phyloP scores from a whole-genome alignment of 2,329 filamentous ascomycete species.

The Penicillium sp. region DNA sequence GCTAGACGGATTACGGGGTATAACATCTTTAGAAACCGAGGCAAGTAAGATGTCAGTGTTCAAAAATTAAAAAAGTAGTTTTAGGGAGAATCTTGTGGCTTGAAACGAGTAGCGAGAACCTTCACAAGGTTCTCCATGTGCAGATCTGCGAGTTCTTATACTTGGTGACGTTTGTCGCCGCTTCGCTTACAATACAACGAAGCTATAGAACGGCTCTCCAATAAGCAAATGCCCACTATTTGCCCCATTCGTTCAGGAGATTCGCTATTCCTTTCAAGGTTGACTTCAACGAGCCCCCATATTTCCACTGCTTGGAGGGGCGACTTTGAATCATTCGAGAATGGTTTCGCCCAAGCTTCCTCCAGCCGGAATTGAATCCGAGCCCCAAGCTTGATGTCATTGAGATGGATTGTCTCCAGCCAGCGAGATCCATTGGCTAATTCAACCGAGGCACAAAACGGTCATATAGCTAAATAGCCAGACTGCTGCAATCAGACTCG shows the following conservation, averaged over 20 bases:
- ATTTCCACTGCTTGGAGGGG: background rate
- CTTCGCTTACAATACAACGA: background rate
- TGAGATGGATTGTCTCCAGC: no score
- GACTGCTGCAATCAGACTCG: background rate
- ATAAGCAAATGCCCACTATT: background rate
- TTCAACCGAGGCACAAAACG: background rate
- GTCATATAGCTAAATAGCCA: background rate
- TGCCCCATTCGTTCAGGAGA: background rate
- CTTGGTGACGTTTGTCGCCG: constrained; percentile 7
- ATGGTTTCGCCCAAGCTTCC: background rate
- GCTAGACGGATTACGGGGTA: constrained; percentile 14
- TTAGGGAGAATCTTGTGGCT: background rate
- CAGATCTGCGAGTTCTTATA: background rate
- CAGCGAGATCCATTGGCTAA: no score
- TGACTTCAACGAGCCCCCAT: background rate
- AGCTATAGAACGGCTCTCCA: background rate
- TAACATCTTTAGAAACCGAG: constrained; percentile 10
- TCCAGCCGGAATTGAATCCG: background rate
- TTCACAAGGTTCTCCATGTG: background rate
- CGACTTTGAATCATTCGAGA: background rate
- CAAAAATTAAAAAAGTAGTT: background rate
- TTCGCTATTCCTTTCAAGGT: background rate
- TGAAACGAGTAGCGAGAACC: background rate
- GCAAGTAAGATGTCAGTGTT: background rate
- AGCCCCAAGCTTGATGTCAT: background rate